Conservation (phyloP, 331 rosid genomes). For the Acacia concinna region DNA sequence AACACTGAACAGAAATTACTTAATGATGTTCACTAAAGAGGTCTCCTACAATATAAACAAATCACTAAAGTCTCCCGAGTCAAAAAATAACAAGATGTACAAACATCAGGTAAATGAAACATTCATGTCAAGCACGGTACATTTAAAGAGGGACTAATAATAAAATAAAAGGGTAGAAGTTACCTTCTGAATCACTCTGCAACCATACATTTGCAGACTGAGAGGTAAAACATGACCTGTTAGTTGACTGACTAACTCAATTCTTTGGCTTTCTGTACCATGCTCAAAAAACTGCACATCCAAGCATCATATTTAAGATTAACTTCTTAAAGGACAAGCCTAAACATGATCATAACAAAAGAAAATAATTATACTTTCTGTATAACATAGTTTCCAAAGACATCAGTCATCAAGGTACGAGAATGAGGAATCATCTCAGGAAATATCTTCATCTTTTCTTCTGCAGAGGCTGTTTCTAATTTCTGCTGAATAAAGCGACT, state of each 20-base stretch:
- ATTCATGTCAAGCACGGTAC: not conserved
- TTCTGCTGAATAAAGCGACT: conserved; percentile 99
- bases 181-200: conserved; percentile 99
- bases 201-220: conserved; percentile 99
- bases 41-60: conserved; percentile 15
- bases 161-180: conserved; percentile 21
- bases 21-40: conserved; percentile 1
- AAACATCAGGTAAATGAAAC: conserved; percentile 17
- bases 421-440: conserved; percentile 88
- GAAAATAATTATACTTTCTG: conserved; percentile 67
- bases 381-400: conserved; percentile 95
- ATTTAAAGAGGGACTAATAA: conserved; percentile 23
- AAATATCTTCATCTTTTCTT: conserved; percentile 79
- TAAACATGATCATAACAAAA: conserved; percentile 20
- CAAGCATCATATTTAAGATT: conserved; percentile 30
- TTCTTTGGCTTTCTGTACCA: conserved; percentile 83
- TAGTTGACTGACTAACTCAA: conserved; percentile 76
- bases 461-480: conserved; percentile 75
- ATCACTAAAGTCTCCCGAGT: conserved; percentile 2
- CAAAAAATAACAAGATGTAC: conserved; percentile 21
- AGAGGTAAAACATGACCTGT: conserved; percentile 88
- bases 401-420: conserved; percentile 91
- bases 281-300: conserved; percentile 87
- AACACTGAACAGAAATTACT: conserved; percentile 17
- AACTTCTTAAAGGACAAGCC: conserved; percentile 19